These are phyloP conservation scores for Dichotomocladium elegans DNA, from an alignment of 371 early-diverging fungal species.

Conservation along the genomic window DNA sequence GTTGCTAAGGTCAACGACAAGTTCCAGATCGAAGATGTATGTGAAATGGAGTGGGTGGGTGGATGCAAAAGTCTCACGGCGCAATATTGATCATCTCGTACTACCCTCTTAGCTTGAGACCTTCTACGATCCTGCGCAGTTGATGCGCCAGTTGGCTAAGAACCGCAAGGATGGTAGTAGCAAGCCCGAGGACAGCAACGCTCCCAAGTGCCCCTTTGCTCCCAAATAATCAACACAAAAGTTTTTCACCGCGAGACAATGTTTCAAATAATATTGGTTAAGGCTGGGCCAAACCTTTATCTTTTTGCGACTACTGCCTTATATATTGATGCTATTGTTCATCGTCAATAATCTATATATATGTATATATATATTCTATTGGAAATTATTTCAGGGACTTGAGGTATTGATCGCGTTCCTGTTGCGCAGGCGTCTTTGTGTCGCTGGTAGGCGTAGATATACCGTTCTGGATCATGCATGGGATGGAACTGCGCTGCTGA, in stretches of 20 bases:
- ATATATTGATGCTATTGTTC: no score
- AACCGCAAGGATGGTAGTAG: slow-evolving; percentile 16
- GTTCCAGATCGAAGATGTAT: slow-evolving; percentile 39
- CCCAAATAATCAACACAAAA: slow-evolving; percentile 13
- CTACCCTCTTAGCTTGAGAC: slow-evolving; percentile 27
- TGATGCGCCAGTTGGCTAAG: slow-evolving; percentile 48
- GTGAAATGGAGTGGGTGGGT: background rate
- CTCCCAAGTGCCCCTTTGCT: slow-evolving; percentile 42
- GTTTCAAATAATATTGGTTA: no score
- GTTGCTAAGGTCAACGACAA: slow-evolving; percentile 45
- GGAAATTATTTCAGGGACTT: slow-evolving; percentile 15
- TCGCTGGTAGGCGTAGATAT: background rate
- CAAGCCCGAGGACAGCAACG: background rate
- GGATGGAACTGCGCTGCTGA: no score
- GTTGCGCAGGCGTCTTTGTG: slow-evolving; percentile 28
- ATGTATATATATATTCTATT: no score
- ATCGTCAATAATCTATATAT: no score
- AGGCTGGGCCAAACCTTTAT: background rate
- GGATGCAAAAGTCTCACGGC: background rate
- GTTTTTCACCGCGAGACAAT: no score
- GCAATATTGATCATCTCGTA: background rate
- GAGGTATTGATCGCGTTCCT: slow-evolving; percentile 31
- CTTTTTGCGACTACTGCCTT: background rate
- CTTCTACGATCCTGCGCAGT: slow-evolving; percentile 44
- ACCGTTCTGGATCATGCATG: no score